Conservation (phyloP, 179 eudicot genomes). For the Patellifolia procumbens region DNA sequence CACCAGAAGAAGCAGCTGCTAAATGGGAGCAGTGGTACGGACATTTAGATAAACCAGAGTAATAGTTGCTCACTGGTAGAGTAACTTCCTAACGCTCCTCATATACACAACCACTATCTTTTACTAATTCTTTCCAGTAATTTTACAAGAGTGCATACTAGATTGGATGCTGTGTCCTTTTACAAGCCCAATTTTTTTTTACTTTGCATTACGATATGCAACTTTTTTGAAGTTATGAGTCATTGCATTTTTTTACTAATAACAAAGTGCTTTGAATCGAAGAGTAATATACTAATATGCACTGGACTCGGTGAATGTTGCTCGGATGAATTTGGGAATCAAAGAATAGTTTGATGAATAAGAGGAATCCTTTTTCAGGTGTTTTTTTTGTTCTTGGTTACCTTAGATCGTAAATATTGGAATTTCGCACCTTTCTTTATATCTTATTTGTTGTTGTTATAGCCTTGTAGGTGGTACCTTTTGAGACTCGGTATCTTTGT, state of each 20-base stretch:
- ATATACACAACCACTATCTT: neutral
- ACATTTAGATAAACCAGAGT: constrained; percentile 52
- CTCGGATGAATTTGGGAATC: neutral
- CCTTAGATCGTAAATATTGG: neutral
- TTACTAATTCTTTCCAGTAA: neutral
- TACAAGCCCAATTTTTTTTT: neutral
- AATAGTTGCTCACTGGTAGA: too few relatives aligned
- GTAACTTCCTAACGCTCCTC: constrained; percentile 11
- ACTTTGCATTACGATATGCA: neutral
- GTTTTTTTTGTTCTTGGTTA: neutral
- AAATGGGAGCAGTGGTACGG: constrained; percentile 66
- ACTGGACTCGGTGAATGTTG: neutral
- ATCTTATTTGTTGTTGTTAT: neutral
- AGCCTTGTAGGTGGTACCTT: neutral
- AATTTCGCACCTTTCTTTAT: neutral
- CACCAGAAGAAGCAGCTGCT: constrained; percentile 70
- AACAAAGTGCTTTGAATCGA: neutral
- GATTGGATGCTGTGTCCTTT: neutral
- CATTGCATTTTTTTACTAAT: neutral
- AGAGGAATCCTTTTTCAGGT: neutral
- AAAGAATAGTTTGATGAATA: neutral
- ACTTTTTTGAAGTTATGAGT: neutral
- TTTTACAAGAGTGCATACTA: neutral
- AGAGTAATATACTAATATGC: neutral
- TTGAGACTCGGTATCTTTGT: too few relatives aligned